Evolutionary conservation across 305 asterid species (phyloP), one percentile per base, ranked within the genome.

Genomic region (Fraxinus ornus): DNA sequence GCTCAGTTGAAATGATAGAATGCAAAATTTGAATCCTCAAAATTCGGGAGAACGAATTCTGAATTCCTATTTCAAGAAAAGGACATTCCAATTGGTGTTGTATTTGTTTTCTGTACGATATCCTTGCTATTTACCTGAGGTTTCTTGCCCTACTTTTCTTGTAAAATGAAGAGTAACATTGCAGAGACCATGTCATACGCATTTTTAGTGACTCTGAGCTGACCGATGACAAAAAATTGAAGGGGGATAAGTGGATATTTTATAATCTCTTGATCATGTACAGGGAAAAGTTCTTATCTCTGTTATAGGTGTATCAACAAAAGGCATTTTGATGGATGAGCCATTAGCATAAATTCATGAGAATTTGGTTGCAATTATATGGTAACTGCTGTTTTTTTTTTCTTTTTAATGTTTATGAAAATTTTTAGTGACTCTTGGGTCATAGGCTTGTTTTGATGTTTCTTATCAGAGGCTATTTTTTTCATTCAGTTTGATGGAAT

Each of bases 161-260:
- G 21, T 52, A 52, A 17, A 52, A 52, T 52, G 21, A 52, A 52
- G 22, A 52, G 21, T 3, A 17, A 52, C 24, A 17, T 15, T 33
- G 83, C 32, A 77, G 79, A 79, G 73, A 37, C 81, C 57, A 78
- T 81, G 83, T 82, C 52, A 55, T 10, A 68, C 41, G 7, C 82
- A 64, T 75, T 22, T 64, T 70, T 68, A 8, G 17, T 64, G 21
- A 57, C 55, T 47, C 22, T 55, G 21, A 55, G 66, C 66, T 17
- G 66, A 55, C 24, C 1, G 26, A 55, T 55, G 66, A 6, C 26
- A 24, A 55, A n/a, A 55, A n/a, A 5, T 17, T n/a, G 26, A n/a
- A n/a, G 66, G 66, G 10, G 24, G 66, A 15, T 62, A 44, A 24
- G 19, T 52, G 30, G n/a, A 15, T 26, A 37, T 30, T 80, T 77